These are phyloP conservation scores for Curvularia spicifera DNA, from an alignment of 2,329 filamentous ascomycete genomes.

Conservation along the genomic window DNA sequence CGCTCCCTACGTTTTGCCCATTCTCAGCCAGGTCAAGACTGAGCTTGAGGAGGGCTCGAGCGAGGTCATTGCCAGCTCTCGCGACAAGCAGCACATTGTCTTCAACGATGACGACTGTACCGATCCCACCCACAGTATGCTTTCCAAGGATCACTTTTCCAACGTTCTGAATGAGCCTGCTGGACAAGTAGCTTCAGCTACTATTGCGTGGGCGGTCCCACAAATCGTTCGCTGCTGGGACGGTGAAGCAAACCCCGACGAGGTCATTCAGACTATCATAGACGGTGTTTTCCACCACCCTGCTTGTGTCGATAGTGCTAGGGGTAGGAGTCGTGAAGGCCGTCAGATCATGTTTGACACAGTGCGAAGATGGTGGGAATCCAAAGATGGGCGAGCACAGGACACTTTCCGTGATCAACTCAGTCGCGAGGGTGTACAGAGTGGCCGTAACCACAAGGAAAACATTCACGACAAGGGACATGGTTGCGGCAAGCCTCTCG, in stretches of 20 bases:
- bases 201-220: conserved; percentile 85
- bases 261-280: conserved; percentile 77
- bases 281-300: conserved; percentile 87
- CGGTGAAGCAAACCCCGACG: conserved; percentile 74
- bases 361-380: conserved; percentile 82
- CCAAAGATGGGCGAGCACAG: conserved; percentile 67
- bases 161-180: conserved; percentile 89
- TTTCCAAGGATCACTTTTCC: conserved; percentile 94
- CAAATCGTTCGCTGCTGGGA: conserved; percentile 90
- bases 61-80: conserved; percentile 85
- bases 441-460: conserved; percentile 84
- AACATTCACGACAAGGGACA: conserved; percentile 84
- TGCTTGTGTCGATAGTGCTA: conserved; percentile 72
- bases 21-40: conserved; percentile 84
- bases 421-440: conserved; percentile 76
- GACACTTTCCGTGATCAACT: conserved; percentile 75
- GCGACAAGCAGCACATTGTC: conserved; percentile 83
- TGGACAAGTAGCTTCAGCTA: conserved; percentile 78
- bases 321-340: conserved; percentile 72
- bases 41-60: conserved; percentile 85
- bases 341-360: conserved; percentile 78
- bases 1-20: conserved; percentile 83
- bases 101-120: conserved; percentile 78
- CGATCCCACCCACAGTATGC: conserved; percentile 93
- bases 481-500: conserved; percentile 80